Percentiles rank a stretch among this genome's conserved stretches.
Conservation (phyloP, 345 rosid species). For the Aquilaria yunnanensis region DNA sequence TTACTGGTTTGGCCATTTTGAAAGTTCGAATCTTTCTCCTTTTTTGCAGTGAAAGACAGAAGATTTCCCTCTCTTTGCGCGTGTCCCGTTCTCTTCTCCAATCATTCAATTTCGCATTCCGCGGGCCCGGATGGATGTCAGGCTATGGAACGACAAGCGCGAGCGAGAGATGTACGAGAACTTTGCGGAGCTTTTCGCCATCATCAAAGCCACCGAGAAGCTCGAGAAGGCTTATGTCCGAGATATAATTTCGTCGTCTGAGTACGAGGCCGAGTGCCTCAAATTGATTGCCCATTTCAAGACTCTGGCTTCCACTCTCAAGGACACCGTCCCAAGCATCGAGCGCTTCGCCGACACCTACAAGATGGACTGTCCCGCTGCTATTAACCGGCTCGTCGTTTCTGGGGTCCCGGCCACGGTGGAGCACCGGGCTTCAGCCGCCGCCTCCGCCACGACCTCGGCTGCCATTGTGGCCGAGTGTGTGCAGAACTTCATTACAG, state of each 20-base stretch:
- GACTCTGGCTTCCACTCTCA: constrained; percentile 69
- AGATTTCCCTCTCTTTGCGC: constrained; percentile 58
- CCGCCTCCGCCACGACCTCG: constrained; percentile 56
- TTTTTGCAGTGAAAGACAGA: constrained; percentile 26
- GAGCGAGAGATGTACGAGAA: constrained; percentile 97
- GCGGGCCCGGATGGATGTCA: constrained; percentile 66
- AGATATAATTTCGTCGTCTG: constrained; percentile 64
- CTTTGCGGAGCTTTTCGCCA: constrained; percentile 92
- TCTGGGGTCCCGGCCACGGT: constrained; percentile 95
- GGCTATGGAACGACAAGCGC: constrained; percentile 93
- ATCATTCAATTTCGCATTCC: constrained; percentile 16
- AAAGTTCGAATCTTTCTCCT: not conserved
- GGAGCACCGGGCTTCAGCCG: constrained; percentile 74
- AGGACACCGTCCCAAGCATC: constrained; percentile 71
- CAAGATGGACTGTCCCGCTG: constrained; percentile 95
- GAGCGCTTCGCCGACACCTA: constrained; percentile 88
- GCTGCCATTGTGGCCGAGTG: constrained; percentile 92
- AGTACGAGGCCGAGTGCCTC: constrained; percentile 82
- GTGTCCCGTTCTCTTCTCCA: constrained; percentile 99
- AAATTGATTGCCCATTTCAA: constrained; percentile 92
- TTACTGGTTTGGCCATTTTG: constrained; percentile 10
- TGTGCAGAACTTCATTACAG: constrained; percentile 91
- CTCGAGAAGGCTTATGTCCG: constrained; percentile 90
- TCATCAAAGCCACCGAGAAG: constrained; percentile 94
- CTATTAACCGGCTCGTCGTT: constrained; percentile 75